Evolutionary conservation across 2,329 filamentous ascomycete genomes (phyloP), one percentile per base, ranked within the genome.

Genomic region (Aspergillus brunneoviolaceus): DNA sequence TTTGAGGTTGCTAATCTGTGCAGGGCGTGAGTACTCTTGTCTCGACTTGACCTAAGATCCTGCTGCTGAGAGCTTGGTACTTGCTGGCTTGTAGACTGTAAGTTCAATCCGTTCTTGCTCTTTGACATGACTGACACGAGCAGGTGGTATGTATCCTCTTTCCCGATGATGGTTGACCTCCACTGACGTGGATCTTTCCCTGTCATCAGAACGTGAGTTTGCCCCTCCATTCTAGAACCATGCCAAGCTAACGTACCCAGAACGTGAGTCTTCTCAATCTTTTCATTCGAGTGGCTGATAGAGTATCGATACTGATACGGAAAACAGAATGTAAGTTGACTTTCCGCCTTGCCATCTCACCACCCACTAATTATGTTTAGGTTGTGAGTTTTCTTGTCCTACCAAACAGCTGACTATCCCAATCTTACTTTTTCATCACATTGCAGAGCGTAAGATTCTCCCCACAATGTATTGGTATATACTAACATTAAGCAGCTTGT

Each of bases 91-190:
- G n/a, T 27, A 62, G 60, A 62, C 60, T 56, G 60, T 60, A 51
- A 49, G 60, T 62, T 19, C 9, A 3, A 52, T 54, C 27, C 10
- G 6, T 23, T 4, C 7, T 50, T 14, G 35, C 27, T 23, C 6
- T 29, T 33, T 49, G 29, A 47, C 29, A 5, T 58, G 12, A n/a
- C 60, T 62, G 47, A 62, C 60, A 25, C 47, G n/a, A 16, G 25
- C 35, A 62, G 60, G 60, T 62, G 57, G 60, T 62, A 62, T 51
- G 60, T 62, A 47, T 42, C 19, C 29, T 7, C 35, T 53, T 23
- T 9, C 39, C 25, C 19, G 31, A 39, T 16, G 48, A 16, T 39
- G 42, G 23, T 14, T 49, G 11, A 51, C 51, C 14, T 58, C 60
- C 56, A 61, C 52, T 61, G 23, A 61, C 60, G 45, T 27, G 51